Evolutionary conservation across 106 monocot species (phyloP).

Genomic region (Triglochin maritima): DNA sequence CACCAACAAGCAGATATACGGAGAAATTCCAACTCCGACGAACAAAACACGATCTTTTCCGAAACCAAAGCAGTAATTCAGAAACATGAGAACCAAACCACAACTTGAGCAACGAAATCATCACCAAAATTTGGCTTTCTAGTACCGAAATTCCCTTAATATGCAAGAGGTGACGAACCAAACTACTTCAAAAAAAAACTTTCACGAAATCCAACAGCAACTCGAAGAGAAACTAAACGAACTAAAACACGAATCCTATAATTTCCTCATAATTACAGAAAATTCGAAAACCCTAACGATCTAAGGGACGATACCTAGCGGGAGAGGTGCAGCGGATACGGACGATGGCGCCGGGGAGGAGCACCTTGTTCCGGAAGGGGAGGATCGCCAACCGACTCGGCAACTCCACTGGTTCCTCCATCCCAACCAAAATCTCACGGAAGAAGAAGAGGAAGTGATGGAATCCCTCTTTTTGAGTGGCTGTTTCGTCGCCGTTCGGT

Average conservation of each 20-base stretch:
- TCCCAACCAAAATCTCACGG: conserved; percentile 4
- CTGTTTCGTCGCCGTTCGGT: no score
- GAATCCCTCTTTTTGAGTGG: no score
- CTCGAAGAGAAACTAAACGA: not conserved
- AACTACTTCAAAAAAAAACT: not conserved
- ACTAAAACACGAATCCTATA: no score
- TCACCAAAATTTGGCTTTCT: no score
- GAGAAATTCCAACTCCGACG: no score
- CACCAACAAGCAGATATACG: no score
- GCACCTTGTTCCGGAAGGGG: conserved; percentile 95
- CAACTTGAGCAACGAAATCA: no score
- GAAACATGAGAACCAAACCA: no score
- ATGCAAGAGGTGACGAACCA: not conserved
- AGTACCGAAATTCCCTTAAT: no score
- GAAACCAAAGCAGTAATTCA: no score
- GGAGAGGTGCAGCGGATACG: conserved; percentile 95
- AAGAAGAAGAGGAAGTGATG: not conserved
- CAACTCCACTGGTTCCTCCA: conserved; percentile 84
- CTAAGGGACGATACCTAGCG: conserved; percentile 33
- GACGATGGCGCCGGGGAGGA: conserved; percentile 87
- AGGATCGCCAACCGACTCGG: conserved; percentile 88
- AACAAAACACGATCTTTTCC: no score
- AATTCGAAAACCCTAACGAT: not conserved
- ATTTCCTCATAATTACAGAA: not conserved
- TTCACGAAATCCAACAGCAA: not conserved